These are phyloP conservation scores for Vigna trinervia DNA, from an alignment of 306 rosid species.

Conservation along the genomic window DNA sequence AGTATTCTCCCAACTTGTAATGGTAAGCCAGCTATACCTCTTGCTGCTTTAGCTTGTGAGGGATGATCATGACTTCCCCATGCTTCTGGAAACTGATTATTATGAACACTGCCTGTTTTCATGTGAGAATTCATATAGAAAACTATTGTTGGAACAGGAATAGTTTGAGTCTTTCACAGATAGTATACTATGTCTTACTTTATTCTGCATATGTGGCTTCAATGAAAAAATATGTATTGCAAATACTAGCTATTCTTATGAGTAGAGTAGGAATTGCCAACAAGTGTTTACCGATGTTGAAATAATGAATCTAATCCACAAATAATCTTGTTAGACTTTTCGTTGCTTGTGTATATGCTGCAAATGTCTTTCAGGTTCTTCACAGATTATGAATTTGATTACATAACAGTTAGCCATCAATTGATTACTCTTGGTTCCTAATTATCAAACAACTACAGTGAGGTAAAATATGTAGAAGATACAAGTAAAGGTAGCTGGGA, in stretches of 20 bases:
- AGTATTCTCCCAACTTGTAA: conserved; percentile 72
- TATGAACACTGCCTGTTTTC: conserved; percentile 59
- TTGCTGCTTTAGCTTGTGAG: conserved; percentile 76
- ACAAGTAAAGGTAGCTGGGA: neutral
- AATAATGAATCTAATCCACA: conserved; percentile 21
- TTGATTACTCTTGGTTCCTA: neutral
- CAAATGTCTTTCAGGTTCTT: neutral
- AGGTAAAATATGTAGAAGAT: neutral
- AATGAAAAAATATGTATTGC: conserved; percentile 19
- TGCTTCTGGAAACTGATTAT: conserved; percentile 54
- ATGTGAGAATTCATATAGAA: conserved; percentile 30
- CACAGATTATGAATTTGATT: conserved; percentile 4
- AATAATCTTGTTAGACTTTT: neutral
- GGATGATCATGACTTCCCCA: conserved; percentile 87
- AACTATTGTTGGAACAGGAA: conserved; percentile 13
- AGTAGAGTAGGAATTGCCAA: neutral
- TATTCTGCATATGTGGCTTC: conserved; percentile 12
- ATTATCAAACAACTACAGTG: neutral
- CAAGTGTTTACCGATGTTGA: conserved; percentile 16
- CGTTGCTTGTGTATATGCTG: neutral
- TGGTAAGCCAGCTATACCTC: conserved; percentile 75
- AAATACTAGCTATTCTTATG: conserved; percentile 24
- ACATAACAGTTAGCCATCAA: neutral
- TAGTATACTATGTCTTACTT: conserved; percentile 2
- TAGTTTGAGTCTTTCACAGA: neutral